Percentiles rank a stretch among this genome's conserved stretches.
Evolutionary conservation across 2,329 filamentous ascomycete genomes (phyloP).

Genomic region (Myriosclerotinia duriaeana): DNA sequence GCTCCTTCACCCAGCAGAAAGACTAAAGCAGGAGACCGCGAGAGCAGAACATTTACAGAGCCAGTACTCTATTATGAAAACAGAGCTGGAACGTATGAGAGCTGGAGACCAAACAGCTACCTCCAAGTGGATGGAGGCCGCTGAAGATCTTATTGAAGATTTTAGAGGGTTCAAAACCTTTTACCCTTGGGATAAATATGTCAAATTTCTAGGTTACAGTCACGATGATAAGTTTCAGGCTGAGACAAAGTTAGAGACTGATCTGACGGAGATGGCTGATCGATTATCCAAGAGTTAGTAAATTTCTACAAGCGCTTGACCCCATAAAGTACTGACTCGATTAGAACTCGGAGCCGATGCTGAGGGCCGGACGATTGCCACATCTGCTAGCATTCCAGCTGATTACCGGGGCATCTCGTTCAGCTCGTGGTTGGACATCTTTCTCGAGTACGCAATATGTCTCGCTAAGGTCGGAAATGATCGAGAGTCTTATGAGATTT

Average conservation of each 20-base stretch:
- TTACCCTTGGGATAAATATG: slow-evolving; percentile 66
- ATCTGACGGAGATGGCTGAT: slow-evolving; percentile 37
- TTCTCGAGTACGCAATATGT: slow-evolving; percentile 80
- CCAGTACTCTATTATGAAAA: slow-evolving; percentile 46
- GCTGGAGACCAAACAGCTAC: slow-evolving; percentile 32
- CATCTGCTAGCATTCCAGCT: slow-evolving; percentile 32
- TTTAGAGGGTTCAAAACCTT: slow-evolving; percentile 64
- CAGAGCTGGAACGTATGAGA: slow-evolving; percentile 43
- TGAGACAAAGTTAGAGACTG: slow-evolving; percentile 35
- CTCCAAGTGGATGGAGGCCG: slow-evolving; percentile 57
- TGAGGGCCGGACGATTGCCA: slow-evolving; percentile 24
- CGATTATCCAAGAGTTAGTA: slow-evolving; percentile 37
- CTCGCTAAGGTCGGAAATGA: slow-evolving; percentile 67
- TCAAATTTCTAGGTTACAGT: slow-evolving; percentile 53
- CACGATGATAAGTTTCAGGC: slow-evolving; percentile 29
- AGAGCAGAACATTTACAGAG: slow-evolving; percentile 40
- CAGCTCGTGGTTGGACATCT: slow-evolving; percentile 82
- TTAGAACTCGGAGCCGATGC: slow-evolving; percentile 35
- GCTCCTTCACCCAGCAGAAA: slow-evolving; percentile 34
- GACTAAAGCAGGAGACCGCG: slow-evolving; percentile 43
- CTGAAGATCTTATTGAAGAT: slow-evolving; percentile 60
- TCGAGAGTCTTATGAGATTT: slow-evolving; percentile 74
- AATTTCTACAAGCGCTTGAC: background rate
- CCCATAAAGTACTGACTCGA: slow-evolving; percentile 25
- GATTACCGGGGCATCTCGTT: slow-evolving; percentile 77